phyloP scores from a whole-genome alignment of 2,329 filamentous ascomycete species.

The Colletotrichum sp. region DNA sequence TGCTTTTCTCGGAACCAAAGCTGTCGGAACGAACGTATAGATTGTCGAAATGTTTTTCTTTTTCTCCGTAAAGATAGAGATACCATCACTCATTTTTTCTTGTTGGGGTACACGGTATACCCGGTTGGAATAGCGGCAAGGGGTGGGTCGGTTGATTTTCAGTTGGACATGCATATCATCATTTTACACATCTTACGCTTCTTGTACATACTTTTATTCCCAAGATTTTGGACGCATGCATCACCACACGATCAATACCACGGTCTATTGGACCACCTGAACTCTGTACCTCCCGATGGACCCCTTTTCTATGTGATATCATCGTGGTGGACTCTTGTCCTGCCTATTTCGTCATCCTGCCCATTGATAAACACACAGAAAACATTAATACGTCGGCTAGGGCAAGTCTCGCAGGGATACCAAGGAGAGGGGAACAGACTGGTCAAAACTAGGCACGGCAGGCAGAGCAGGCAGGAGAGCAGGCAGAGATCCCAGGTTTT shows the following conservation, averaged over 20 bases:
- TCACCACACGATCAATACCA: not conserved
- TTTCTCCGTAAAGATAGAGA: not conserved
- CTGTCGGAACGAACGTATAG: not conserved
- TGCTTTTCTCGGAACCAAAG: not conserved
- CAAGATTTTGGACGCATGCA: not conserved
- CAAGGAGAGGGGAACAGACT: not conserved
- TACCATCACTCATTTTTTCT: constrained; percentile 7
- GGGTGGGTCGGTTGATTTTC: not conserved
- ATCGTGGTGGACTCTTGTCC: not conserved
- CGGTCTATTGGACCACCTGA: not conserved
- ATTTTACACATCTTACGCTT: not conserved
- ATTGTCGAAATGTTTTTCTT: not conserved
- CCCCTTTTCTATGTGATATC: not conserved
- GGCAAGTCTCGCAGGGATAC: not conserved
- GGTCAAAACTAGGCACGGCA: not conserved
- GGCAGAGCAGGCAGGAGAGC: not conserved
- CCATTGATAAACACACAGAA: not conserved
- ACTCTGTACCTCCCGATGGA: not conserved
- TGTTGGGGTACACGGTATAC: not conserved
- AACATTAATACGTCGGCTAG: not conserved
- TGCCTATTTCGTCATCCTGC: not conserved
- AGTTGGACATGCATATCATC: not conserved
- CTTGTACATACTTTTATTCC: constrained; percentile 1
- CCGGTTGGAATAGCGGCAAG: not conserved
- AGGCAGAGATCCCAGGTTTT: constrained; percentile 5